Evolutionary conservation across 2,329 filamentous ascomycete genomes (phyloP).

Genomic region (Nemania sp.): DNA sequence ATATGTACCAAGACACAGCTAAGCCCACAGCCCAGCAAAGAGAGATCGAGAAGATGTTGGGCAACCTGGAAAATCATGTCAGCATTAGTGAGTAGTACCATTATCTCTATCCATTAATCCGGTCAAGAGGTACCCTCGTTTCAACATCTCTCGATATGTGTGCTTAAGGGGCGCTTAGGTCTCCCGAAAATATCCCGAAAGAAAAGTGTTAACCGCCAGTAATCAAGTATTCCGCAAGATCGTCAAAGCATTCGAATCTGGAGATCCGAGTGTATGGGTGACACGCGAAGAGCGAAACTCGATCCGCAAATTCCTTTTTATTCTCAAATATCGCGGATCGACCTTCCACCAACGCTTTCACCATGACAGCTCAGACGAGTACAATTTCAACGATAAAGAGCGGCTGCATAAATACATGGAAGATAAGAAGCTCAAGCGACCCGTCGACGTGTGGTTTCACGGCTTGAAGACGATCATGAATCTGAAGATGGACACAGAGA

Average conservation of each 20-base stretch:
- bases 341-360: slow-evolving; percentile 40
- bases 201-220: neutral
- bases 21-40: slow-evolving; percentile 27
- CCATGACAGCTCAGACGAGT: slow-evolving; percentile 39
- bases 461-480: slow-evolving; percentile 35
- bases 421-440: slow-evolving; percentile 27
- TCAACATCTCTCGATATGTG: no score
- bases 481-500: slow-evolving; percentile 34
- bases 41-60: slow-evolving; percentile 33
- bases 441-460: slow-evolving; percentile 38
- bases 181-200: neutral
- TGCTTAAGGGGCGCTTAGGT: no score
- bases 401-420: slow-evolving; percentile 33
- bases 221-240: slow-evolving; percentile 25
- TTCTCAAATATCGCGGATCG: slow-evolving; percentile 49
- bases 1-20: slow-evolving; percentile 36
- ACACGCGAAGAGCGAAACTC: slow-evolving; percentile 36
- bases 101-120: neutral
- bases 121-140: neutral
- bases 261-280: slow-evolving; percentile 17
- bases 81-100: slow-evolving; percentile 17
- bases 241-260: slow-evolving; percentile 23
- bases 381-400: slow-evolving; percentile 35
- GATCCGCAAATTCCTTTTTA: slow-evolving; percentile 50
- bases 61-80: slow-evolving; percentile 30